Conservation (phyloP, 2,329 filamentous ascomycete genomes). For the Hymenoscyphus fructigenus region DNA sequence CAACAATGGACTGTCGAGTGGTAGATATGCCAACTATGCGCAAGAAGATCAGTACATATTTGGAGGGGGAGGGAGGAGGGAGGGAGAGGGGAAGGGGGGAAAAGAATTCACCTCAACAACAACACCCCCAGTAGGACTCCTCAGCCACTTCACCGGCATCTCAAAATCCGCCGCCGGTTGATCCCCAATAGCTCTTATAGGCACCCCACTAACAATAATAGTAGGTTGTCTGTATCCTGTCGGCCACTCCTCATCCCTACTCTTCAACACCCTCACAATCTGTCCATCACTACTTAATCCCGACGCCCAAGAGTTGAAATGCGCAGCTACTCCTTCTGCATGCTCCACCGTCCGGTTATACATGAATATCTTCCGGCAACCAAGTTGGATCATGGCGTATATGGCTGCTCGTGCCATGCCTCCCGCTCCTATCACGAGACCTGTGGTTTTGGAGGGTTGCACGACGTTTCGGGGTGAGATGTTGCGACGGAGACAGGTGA, state of each 20-base stretch:
- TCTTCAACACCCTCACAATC: constrained; percentile 51
- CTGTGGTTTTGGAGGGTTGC: constrained; percentile 45
- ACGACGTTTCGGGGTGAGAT: constrained; percentile 71
- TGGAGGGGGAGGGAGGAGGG: not conserved
- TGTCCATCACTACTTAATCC: constrained; percentile 32
- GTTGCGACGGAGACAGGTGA: constrained; percentile 69
- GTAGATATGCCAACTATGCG: constrained; percentile 63
- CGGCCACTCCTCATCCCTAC: constrained; percentile 64
- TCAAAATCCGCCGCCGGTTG: constrained; percentile 67
- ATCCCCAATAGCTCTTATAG: constrained; percentile 64
- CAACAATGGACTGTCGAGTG: constrained; percentile 68
- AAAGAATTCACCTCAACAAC: constrained; percentile 56
- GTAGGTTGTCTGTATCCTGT: constrained; percentile 62
- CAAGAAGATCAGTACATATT: constrained; percentile 2
- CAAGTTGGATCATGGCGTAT: constrained; percentile 76
- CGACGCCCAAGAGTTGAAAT: constrained; percentile 58
- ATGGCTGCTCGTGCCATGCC: constrained; percentile 78
- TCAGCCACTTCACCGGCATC: constrained; percentile 67
- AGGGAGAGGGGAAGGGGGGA: not conserved
- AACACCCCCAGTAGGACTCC: constrained; percentile 72
- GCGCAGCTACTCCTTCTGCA: constrained; percentile 64
- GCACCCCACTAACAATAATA: constrained; percentile 75
- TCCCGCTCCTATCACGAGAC: constrained; percentile 63
- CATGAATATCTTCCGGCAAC: constrained; percentile 73
- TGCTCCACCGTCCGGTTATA: constrained; percentile 67